Evolutionary conservation across 2,329 filamentous ascomycete species (phyloP), one percentile per base, ranked within the genome.

Genomic region (Neonectria faginata): DNA sequence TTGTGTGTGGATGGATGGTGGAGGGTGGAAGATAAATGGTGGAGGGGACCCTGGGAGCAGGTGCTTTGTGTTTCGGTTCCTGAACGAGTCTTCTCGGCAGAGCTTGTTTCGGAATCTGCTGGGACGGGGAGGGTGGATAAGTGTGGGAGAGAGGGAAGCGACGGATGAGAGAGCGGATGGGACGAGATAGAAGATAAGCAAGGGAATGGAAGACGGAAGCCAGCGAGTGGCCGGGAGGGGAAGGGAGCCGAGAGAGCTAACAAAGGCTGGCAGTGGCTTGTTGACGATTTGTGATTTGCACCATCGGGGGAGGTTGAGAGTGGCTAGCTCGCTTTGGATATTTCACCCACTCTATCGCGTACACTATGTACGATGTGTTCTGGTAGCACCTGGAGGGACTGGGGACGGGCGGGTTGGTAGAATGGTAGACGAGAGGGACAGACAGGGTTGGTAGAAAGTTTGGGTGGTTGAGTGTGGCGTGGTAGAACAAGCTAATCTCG

Each of bases 401-500:
- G 27, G n/a, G 29, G 42, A 45, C 3, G 22, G 12, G 18, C 42
- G 20, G 20, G 20, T 20, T 20, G 20, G 20, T 20, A 29, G 25
- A 25, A 25, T 25, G 33, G 11, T 9, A 29, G 29, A 29, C 29
- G 8, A 14, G 33, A 14, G 5, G 12, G 14, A 14, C 33, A 16
- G 33, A 14, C 33, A 50, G 25, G 47, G 47, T 31, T 31, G 27
- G 27, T 12, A 12, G 47, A 31, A 9, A 18, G 47, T 50, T 51
- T n/a, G 48, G 48, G 31, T 50, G 27, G 8, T 39, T 16, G 36
- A 39, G 45, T 51, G 48, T 51, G 48, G 29, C 48, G 27, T 51
- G 48, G 48, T 51, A 2, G n/a, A 51, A 51, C 3, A n/a, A 51
- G 48, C 48, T 51, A 51, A 51, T 33, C 27, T 50, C 47, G 47